Evolutionary conservation across 257 asterid species (phyloP), one percentile per base, ranked within the genome.

Genomic region (Buddleja alternifolia): DNA sequence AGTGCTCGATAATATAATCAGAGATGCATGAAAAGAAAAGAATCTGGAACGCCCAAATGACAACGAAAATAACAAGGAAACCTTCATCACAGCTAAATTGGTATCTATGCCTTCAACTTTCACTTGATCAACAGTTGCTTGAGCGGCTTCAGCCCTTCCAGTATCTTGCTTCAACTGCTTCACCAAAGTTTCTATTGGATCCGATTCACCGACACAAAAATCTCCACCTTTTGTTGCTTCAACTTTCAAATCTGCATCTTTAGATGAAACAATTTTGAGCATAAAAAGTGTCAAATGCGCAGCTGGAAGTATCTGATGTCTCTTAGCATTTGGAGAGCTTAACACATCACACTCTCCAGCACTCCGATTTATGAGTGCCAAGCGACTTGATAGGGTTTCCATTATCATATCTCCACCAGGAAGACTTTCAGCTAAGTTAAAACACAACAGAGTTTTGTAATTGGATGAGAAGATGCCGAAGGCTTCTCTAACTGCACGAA

Each of bases 21-120:
- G 12, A 37, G 58, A 32, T 17, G 39, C 60, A 71, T 46, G 46
- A 67, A 57, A 29, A 66, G 46, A 76, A 63, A 10, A 55, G 61
- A 66, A 73, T 53, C 67, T 55, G 53, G 67, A 50, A 42, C 63
- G 32, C 32, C 58, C 25, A 62, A 59, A 67, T 21, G 37, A 76
- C 56, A 50, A 52, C 67, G 46, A 16, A 40, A 63, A 36, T 40
- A 59, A 55, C 65, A 44, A 64, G 34, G 50, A 71, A 60, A 92
- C 98, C 96, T 89, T 81, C 89, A 89, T 84, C 75, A 92, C 96
- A 57, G 93, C 94, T 63, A 92, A 60, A 72, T 92, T 92, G 65
- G 95, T 75, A 78, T 92, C 96, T 67, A 92, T 88, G 16, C 98
- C 98, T 82, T 92, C 98, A 50, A 92, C 95, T 80, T 89, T 92